Evolutionary conservation across 2,329 filamentous ascomycete genomes (phyloP), one percentile per base, ranked within the genome.

Genomic region (Monosporascus sp.): DNA sequence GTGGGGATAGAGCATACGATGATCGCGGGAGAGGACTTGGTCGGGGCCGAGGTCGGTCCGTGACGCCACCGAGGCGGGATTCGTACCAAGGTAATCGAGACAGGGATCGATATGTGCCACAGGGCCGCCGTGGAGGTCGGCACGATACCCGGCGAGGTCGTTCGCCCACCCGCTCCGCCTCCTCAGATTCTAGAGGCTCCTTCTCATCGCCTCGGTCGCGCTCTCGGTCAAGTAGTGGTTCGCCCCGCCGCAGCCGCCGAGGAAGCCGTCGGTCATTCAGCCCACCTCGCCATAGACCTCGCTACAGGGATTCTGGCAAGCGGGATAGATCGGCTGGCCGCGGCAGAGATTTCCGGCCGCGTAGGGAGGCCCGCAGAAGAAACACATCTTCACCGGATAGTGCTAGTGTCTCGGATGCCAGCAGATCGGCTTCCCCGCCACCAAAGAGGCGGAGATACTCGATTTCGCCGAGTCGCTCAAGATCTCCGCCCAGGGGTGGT

Each of bases 391-490:
- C 67, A 2, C 56, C 57, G 20, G 59, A 51, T 20, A 66, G 60
- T 48, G 58, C 46, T 47, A 65, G 63, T 24, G 59, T 52, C 20
- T 66, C 66, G 31, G 61, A 62, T 47, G 59, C 56, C 50, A 63
- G 62, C 52, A 60, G 62, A 54, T 65, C 64, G 27, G 67, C 61
- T 48, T 77, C 78, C 7, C 78, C 75, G 6, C 65, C 70, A 5
- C 69, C 72, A 2, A 83, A 83, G 59, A 73, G 79, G 47, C 75
- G 79, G 36, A 74, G 78, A 52, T 76, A 78, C 52, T 78, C 78
- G 4, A 66, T 69, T 16, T 80, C 77, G 5, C 70, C 71, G 37
- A 81, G 77, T 57, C 72, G 75, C 20, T 81, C 79, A 43, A 63
- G 64, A 50, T 55, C 72, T 61, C 54, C 71, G 58, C 54, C 72